Evolutionary conservation across 2,329 filamentous ascomycete genomes (phyloP).

Genomic region (Thielaviopsis musarum): DNA sequence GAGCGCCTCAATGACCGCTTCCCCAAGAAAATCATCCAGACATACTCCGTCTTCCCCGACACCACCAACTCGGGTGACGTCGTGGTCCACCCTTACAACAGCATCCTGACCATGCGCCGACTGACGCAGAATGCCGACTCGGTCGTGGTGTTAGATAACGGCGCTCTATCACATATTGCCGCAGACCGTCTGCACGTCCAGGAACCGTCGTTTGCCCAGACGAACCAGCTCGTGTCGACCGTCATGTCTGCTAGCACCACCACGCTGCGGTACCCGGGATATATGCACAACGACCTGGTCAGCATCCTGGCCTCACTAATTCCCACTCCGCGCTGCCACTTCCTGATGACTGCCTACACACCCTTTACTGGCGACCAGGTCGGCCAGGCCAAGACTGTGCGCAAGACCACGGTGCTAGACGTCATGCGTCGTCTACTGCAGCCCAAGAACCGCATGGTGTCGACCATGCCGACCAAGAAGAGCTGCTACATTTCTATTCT

Average conservation of each 20-base stretch:
- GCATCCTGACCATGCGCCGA: conserved; percentile 75
- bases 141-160: conserved; percentile 93
- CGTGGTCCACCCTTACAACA: conserved; percentile 97
- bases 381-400: conserved; percentile 90
- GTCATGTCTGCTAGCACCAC: conserved; percentile 98
- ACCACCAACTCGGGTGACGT: conserved; percentile 76
- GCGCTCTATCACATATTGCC: conserved; percentile 80
- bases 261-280: conserved; percentile 88
- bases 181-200: conserved; percentile 89
- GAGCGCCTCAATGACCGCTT: conserved; percentile 94
- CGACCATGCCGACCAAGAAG: conserved; percentile 84
- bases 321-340: conserved; percentile 90
- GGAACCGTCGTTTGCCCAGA: conserved; percentile 91
- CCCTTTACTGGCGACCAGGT: conserved; percentile 94
- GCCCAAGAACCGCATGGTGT: conserved; percentile 99
- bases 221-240: conserved; percentile 88
- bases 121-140: conserved; percentile 94
- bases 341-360: conserved; percentile 96
- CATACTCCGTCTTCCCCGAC: conserved; percentile 96
- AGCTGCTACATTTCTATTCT: conserved; percentile 98
- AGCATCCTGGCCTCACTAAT: conserved; percentile 93
- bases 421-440: conserved; percentile 93
- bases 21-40: conserved; percentile 97
- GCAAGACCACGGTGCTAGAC: conserved; percentile 93
- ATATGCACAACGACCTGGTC: conserved; percentile 99